Conservation (phyloP, 2,329 filamentous ascomycete genomes). For the Beauveria sp. region DNA sequence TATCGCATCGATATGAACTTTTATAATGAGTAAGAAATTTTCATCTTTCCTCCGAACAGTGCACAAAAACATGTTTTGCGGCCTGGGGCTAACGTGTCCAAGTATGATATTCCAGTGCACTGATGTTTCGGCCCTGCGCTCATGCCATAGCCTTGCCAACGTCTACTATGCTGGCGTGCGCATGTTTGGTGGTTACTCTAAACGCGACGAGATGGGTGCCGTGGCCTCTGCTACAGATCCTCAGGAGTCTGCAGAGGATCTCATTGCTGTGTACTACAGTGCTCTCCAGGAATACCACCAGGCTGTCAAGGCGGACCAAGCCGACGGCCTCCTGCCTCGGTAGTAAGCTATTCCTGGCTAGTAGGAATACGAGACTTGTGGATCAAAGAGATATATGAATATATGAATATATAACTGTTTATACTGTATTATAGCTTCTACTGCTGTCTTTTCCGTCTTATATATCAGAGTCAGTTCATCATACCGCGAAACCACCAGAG, state of each 20-base stretch:
- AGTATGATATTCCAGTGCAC: conserved; percentile 24
- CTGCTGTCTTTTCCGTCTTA: too few relatives aligned
- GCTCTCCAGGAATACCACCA: conserved; percentile 21
- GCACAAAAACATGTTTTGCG: not conserved
- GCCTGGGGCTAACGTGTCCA: not conserved
- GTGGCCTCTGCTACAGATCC: conserved; percentile 7
- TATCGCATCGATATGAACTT: conserved; percentile 37
- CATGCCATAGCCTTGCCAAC: conserved; percentile 23
- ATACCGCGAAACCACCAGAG: conserved; percentile 57
- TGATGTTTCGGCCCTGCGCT: conserved; percentile 4
- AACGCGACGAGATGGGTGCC: not conserved
- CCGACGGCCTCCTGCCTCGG: conserved; percentile 16
- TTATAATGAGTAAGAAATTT: conserved; percentile 20
- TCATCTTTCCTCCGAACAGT: not conserved
- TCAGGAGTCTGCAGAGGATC: conserved; percentile 9
- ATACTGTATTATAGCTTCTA: not conserved
- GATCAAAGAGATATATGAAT: not conserved
- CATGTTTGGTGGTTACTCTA: conserved; percentile 19
- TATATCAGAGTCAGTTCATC: conserved; percentile 3
- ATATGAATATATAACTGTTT: not conserved
- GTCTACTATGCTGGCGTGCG: conserved; percentile 26
- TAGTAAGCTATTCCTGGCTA: not conserved
- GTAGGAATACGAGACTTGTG: not conserved
- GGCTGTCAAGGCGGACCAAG: conserved; percentile 21
- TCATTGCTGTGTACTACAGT: conserved; percentile 19